These are phyloP conservation scores for Globisporangium barbulae DNA, from an alignment of 352 stramenopile genomes.

Conservation along the genomic window DNA sequence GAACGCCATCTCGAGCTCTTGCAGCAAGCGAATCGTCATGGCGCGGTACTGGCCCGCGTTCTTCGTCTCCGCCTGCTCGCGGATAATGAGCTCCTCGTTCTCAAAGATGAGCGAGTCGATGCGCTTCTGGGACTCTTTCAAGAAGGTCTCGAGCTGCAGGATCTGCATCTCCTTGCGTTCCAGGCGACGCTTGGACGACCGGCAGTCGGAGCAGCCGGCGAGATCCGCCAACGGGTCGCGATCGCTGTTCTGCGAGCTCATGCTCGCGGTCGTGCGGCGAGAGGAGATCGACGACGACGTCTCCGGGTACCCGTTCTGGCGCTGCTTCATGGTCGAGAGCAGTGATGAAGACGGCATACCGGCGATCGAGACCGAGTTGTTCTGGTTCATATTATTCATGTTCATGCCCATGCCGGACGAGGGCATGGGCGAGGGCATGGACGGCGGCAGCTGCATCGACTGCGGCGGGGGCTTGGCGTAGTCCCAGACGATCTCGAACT, in stretches of 20 bases:
- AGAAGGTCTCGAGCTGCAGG: constrained; percentile 69
- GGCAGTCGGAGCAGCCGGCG: constrained; percentile 41
- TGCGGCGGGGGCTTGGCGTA: constrained; percentile 16
- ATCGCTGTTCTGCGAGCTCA: constrained; percentile 61
- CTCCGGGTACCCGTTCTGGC: constrained; percentile 12
- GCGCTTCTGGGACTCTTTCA: constrained; percentile 77
- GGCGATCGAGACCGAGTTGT: constrained; percentile 17
- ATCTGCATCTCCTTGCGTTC: constrained; percentile 75
- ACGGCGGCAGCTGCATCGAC: constrained; percentile 10
- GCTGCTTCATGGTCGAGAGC: constrained; percentile 29
- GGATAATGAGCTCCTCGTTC: constrained; percentile 60
- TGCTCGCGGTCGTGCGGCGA: constrained; percentile 53
- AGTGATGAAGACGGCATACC: constrained; percentile 37
- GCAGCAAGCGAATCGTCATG: constrained; percentile 58
- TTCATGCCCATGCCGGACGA: constrained; percentile 8
- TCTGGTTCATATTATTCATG: constrained; percentile 13
- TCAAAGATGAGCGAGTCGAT: constrained; percentile 61
- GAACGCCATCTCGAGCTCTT: constrained; percentile 72
- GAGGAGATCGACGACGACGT: constrained; percentile 35
- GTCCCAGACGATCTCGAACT: constrained; percentile 79
- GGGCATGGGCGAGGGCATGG: constrained; percentile 8
- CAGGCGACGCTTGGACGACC: constrained; percentile 50
- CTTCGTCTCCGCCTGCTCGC: constrained; percentile 61
- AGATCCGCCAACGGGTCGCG: constrained; percentile 41
- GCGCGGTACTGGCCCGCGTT: constrained; percentile 53